Percentiles rank a stretch among this genome's conserved stretches.
phyloP scores from a whole-genome alignment of 2,329 filamentous ascomycete genomes.

The Cladosporium sp. region DNA sequence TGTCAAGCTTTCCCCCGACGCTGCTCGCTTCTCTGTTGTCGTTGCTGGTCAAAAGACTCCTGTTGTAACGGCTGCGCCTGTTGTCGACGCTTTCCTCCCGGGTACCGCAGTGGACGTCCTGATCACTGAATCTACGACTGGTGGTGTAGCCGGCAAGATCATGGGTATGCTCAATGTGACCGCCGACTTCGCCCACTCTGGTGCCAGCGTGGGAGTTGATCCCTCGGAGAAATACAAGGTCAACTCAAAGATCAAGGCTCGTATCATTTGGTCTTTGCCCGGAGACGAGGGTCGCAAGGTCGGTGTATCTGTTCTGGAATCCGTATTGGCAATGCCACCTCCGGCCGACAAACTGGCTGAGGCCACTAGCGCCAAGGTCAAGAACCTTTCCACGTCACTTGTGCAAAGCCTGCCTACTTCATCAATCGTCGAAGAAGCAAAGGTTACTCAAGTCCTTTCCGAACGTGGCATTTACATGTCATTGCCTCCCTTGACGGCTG shows the following conservation, averaged over 20 bases:
- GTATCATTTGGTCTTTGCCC: constrained; percentile 85
- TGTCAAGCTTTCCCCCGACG: constrained; percentile 76
- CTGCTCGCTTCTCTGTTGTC: constrained; percentile 38
- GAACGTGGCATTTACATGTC: constrained; percentile 79
- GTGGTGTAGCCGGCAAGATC: constrained; percentile 82
- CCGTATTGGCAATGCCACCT: constrained; percentile 64
- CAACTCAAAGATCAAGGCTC: constrained; percentile 77
- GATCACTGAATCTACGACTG: constrained; percentile 67
- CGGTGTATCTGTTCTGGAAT: constrained; percentile 83
- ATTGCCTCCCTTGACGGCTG: constrained; percentile 42
- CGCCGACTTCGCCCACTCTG: constrained; percentile 86
- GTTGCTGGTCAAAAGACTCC: constrained; percentile 21
- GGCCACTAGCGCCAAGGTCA: constrained; percentile 26
- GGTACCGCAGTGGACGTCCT: constrained; percentile 87
- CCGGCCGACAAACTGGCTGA: constrained; percentile 35
- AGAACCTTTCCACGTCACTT: constrained; percentile 22
- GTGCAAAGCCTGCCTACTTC: constrained; percentile 63
- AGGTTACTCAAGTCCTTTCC: constrained; percentile 73
- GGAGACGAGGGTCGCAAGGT: constrained; percentile 68
- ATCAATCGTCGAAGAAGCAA: constrained; percentile 71
- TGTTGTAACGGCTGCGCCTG: constrained; percentile 68
- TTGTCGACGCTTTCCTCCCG: constrained; percentile 84
- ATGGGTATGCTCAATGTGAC: constrained; percentile 90
- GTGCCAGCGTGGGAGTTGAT: constrained; percentile 52
- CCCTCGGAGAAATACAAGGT: constrained; percentile 70